Conservation (phyloP, 495 filamentous ascomycete species). For the Penicillium cosmopolitanum region DNA sequence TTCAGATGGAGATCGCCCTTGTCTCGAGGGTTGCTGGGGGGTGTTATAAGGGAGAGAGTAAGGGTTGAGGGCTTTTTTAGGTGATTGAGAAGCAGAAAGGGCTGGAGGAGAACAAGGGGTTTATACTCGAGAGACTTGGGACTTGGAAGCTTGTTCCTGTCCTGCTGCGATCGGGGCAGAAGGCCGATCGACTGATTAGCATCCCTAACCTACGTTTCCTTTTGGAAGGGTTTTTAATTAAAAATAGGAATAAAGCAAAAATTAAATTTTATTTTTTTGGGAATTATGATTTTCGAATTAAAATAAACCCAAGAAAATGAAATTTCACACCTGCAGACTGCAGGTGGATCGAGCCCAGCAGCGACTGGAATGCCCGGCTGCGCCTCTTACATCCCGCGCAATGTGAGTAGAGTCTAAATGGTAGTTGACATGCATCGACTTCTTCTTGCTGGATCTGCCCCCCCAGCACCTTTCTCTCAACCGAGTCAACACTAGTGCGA, state of each 20-base stretch:
- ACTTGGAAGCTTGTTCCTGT: slow-evolving; percentile 29
- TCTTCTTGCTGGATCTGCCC: slow-evolving; percentile 10
- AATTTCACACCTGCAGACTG: slow-evolving; percentile 12
- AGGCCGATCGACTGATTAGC: slow-evolving; percentile 30
- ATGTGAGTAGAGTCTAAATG: slow-evolving; percentile 32
- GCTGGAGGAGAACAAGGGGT: slow-evolving; percentile 19
- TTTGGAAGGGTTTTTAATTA: slow-evolving; percentile 4
- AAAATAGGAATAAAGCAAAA: slow-evolving; percentile 11
- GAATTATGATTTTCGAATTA: slow-evolving; percentile 13
- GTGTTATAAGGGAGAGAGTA: slow-evolving; percentile 24
- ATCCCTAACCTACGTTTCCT: slow-evolving; percentile 32
- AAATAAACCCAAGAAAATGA: slow-evolving; percentile 1
- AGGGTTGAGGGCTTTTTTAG: slow-evolving; percentile 16
- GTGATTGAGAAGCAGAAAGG: slow-evolving; percentile 13
- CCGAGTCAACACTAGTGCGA: background rate
- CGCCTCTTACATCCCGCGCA: slow-evolving; percentile 24
- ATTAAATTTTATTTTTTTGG: slow-evolving; percentile 1
- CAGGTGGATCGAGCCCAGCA: slow-evolving; percentile 6
- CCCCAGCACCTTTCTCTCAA: background rate
- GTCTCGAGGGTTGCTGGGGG: slow-evolving; percentile 17
- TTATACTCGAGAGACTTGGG: slow-evolving; percentile 17
- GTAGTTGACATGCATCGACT: slow-evolving; percentile 20
- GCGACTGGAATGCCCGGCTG: slow-evolving; percentile 26
- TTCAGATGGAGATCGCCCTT: slow-evolving; percentile 32
- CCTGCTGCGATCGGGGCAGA: slow-evolving; percentile 13